A percentile compares a stretch with the other conserved stretches of the same genome.
These are phyloP conservation scores for Pythium monospermum DNA, from an alignment of 352 stramenopile species.

Conservation along the genomic window DNA sequence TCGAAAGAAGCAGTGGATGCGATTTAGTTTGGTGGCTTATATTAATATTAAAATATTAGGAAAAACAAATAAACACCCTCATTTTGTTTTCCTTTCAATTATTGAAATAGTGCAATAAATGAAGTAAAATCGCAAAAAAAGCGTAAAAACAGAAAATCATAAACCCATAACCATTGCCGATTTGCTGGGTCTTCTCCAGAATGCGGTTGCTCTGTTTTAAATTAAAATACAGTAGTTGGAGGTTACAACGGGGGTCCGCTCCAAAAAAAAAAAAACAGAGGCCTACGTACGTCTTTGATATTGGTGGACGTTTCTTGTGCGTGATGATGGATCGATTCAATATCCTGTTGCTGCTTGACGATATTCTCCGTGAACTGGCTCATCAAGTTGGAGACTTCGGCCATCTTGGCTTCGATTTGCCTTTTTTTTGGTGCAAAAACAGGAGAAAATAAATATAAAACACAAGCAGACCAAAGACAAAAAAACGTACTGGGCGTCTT, in stretches of 20 bases:
- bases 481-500: conserved; percentile 66
- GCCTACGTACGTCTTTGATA: conserved; percentile 50
- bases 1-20: conserved; percentile 79
- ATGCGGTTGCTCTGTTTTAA: conserved; percentile 61
- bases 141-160: conserved; percentile 86
- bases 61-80: background rate
- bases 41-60: background rate
- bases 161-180: conserved; percentile 75
- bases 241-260: too few species aligned
- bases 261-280: too few species aligned
- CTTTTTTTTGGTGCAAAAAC: conserved; percentile 21
- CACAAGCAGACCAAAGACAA: background rate
- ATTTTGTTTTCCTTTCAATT: conserved; percentile 26
- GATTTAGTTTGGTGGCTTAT: conserved; percentile 26
- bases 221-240: too few species aligned
- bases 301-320: conserved; percentile 67
- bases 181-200: conserved; percentile 67
- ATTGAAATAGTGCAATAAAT: conserved; percentile 82
- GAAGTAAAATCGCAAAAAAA: conserved; percentile 61
- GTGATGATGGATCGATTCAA: conserved; percentile 72
- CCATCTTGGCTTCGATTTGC: conserved; percentile 83
- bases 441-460: background rate
- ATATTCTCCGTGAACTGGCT: conserved; percentile 83
- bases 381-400: conserved; percentile 83
- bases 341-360: conserved; percentile 74